Conservation (phyloP, 108 stramenopile genomes). For the Discostella stelligeroides region DNA sequence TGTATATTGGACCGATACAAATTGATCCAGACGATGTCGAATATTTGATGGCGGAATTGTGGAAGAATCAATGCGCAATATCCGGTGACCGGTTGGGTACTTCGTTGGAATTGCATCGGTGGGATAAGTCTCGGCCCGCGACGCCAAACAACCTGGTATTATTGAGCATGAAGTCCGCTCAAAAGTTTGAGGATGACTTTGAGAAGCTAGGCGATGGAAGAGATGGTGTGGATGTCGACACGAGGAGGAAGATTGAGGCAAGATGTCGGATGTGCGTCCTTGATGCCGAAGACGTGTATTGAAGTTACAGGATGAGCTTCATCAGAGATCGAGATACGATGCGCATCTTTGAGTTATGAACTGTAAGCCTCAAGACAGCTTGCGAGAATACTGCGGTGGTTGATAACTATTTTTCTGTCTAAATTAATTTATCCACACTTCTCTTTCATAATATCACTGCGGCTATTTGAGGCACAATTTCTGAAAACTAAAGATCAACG, state of each 20-base stretch:
- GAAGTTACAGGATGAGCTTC: neutral
- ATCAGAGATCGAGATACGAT: no score
- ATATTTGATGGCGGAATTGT: conserved; percentile 80
- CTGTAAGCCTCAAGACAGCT: conserved; percentile 46
- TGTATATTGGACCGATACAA: conserved; percentile 67
- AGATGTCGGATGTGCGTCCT: conserved; percentile 47
- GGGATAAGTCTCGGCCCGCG: conserved; percentile 71
- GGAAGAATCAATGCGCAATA: conserved; percentile 83
- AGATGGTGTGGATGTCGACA: conserved; percentile 36
- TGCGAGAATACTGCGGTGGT: conserved; percentile 63
- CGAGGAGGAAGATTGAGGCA: conserved; percentile 47
- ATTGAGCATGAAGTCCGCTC: conserved; percentile 61
- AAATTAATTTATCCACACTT: neutral
- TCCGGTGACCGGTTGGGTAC: conserved; percentile 80
- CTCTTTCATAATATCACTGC: neutral
- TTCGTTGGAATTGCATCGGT: conserved; percentile 71
- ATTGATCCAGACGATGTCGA: conserved; percentile 88
- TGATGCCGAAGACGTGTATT: conserved; percentile 42
- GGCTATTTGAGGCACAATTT: no score
- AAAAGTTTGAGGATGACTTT: conserved; percentile 61
- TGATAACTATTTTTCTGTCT: conserved; percentile 13
- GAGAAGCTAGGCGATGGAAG: conserved; percentile 52
- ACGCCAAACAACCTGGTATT: conserved; percentile 78
- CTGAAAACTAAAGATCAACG: no score
- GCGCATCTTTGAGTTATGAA: no score